Conservation (phyloP, 352 stramenopile genomes). For the Phytophthora macrochlamydospora region DNA sequence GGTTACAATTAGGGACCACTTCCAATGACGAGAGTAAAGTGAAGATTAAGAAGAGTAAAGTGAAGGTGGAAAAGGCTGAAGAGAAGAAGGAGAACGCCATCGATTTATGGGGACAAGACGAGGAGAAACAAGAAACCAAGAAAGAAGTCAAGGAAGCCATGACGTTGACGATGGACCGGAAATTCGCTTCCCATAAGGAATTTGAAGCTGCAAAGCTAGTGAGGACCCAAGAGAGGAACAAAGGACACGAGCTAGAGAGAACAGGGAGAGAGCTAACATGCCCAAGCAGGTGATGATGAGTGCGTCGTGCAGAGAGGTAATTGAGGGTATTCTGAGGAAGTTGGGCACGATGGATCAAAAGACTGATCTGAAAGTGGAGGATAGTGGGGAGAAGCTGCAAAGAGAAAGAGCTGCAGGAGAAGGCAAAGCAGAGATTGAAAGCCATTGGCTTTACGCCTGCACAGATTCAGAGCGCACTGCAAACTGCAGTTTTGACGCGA, state of each 20-base stretch:
- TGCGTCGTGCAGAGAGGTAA: slow-evolving; percentile 79
- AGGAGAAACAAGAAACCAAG: slow-evolving; percentile 25
- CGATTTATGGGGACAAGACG: slow-evolving; percentile 48
- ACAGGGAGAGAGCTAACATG: slow-evolving; percentile 90
- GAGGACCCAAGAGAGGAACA: slow-evolving; percentile 68
- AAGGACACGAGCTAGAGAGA: slow-evolving; percentile 88
- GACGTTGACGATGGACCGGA: slow-evolving; percentile 71
- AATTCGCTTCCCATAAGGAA: slow-evolving; percentile 79
- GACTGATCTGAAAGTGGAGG: neutral
- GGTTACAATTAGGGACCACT: slow-evolving; percentile 55
- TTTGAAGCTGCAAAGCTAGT: slow-evolving; percentile 66
- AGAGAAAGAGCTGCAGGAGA: slow-evolving; percentile 18
- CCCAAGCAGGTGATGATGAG: slow-evolving; percentile 92
- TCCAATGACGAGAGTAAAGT: slow-evolving; percentile 1
- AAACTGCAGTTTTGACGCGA: slow-evolving; percentile 16
- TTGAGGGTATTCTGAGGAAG: slow-evolving; percentile 82
- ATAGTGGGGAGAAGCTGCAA: slow-evolving; percentile 13
- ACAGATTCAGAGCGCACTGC: slow-evolving; percentile 62
- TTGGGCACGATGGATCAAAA: slow-evolving; percentile 35
- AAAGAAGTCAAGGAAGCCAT: slow-evolving; percentile 20
- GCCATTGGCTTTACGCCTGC: slow-evolving; percentile 58
- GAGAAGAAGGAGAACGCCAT: slow-evolving; percentile 27
- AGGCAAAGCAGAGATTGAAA: slow-evolving; percentile 40
- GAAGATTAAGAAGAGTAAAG: slow-evolving; percentile 3
- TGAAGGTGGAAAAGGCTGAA: slow-evolving; percentile 2